Evolutionary conservation across 768 basidiomycete species (phyloP).

Genomic region (Gymnopilus junonius): DNA sequence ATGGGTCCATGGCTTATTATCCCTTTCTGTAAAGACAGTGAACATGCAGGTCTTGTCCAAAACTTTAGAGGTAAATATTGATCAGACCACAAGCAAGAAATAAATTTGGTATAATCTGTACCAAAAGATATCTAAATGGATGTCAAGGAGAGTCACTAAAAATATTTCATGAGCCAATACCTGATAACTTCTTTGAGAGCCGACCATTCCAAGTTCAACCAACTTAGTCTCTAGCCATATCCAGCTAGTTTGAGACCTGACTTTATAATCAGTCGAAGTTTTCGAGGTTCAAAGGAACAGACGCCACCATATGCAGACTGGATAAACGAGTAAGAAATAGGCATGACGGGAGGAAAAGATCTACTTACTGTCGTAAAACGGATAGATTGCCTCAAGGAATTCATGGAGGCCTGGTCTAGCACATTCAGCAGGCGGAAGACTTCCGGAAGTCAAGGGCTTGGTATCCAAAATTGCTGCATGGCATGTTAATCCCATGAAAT

Average conservation of each 20-base stretch:
- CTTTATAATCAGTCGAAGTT: background rate
- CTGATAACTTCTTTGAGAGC: constrained; percentile 70
- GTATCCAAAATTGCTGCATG: constrained; percentile 79
- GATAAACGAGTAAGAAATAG: background rate
- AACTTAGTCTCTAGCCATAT: constrained; percentile 89
- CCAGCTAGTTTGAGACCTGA: constrained; percentile 86
- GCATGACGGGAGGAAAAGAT: background rate
- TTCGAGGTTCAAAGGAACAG: background rate
- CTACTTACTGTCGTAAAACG: constrained; percentile 74
- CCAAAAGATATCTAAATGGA: constrained; percentile 69
- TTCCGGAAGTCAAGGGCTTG: constrained; percentile 81
- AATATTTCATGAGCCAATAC: constrained; percentile 35
- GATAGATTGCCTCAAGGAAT: constrained; percentile 80
- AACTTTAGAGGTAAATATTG: constrained; percentile 43
- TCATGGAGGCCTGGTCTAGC: constrained; percentile 84
- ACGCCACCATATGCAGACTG: constrained; percentile 79
- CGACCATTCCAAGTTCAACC: constrained; percentile 85
- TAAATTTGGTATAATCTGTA: constrained; percentile 22
- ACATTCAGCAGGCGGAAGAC: constrained; percentile 80
- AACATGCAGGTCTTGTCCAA: constrained; percentile 92
- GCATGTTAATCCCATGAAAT: constrained; percentile 3
- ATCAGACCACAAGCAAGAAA: background rate
- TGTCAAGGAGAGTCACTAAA: background rate
- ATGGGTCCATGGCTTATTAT: constrained; percentile 77
- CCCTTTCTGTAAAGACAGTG: constrained; percentile 76